Base-by-base conservation (phyloP, 495 filamentous ascomycete genomes). In the Acidomyces sp. region DNA sequence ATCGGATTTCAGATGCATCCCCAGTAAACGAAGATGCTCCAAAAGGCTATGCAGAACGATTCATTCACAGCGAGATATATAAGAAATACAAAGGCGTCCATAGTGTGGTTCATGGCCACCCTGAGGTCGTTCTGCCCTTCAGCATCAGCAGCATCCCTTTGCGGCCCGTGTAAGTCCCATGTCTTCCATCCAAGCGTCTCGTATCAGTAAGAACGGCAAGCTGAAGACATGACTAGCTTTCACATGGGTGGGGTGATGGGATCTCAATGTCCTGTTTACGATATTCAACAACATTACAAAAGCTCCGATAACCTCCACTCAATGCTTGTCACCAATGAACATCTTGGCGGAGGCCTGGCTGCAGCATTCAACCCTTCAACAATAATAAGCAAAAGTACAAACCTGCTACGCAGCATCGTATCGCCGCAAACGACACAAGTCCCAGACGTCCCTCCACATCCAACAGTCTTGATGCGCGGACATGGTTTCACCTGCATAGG, bases 171-270 rank as follows among this genome's bases (percentile, higher is more conserved):
- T 48, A 29, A 44, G 41, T 37, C 4, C n/a, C 10, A 3, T 17
- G 2, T 6, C 11, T 3, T 25, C 16, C 12, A 25, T 23, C 7
- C 17, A 13, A 26, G 35, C n/a, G n/a, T n/a, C n/a, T n/a, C n/a
- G 3, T 13, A 2, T 6, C 7, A 24, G 27, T 38, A 29, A 9
- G 9, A 13, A 9, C 26, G 9, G 13, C 26, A n/a, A 16, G 37
- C 37, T 40, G 37, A 40, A 29, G 6, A 18, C 13, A 29, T 4
- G 31, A 13, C 4, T 29, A 44, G 41, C 5, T 61, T 61, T 39
- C 65, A 72, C 49, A 62, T 66, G 58, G 68, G 66, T 6, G 67
- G 66, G 1, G 70, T 73, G 33, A 57, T 72, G 29, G 65, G 66
- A 56, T 36, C 27, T 16, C 48, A 47, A 29, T 53, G 50, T 10